Evolutionary conservation across 441 rosid species (phyloP).

Genomic region (California macrophylla): DNA sequence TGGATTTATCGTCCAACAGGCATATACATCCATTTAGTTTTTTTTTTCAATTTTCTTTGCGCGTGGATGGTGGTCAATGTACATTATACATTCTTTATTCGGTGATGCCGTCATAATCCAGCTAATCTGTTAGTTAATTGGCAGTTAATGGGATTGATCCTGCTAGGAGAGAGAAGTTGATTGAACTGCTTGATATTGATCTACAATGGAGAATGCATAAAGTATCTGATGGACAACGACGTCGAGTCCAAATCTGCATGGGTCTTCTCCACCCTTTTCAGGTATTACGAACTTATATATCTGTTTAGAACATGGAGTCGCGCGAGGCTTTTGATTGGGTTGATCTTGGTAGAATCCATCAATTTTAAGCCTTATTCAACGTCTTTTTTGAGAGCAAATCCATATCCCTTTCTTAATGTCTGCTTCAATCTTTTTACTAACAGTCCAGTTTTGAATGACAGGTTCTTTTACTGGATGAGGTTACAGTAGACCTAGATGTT

Average conservation of each 20-base stretch:
- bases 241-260: slow-evolving; percentile 72
- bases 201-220: slow-evolving; percentile 36
- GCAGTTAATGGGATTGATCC: slow-evolving; percentile 72
- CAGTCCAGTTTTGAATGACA: slow-evolving; percentile 16
- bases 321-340: not conserved
- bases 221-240: slow-evolving; percentile 34
- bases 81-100: not conserved
- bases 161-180: slow-evolving; percentile 52
- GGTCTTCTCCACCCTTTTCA: slow-evolving; percentile 68
- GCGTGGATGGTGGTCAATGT: not conserved
- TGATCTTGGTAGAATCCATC: not conserved
- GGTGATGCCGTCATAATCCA: not conserved
- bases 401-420: not conserved
- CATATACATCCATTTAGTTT: not conserved
- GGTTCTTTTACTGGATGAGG: slow-evolving; percentile 64
- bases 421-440: not conserved
- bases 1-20: not conserved
- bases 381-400: not conserved
- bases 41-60: too few species aligned
- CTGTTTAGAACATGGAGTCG: not conserved
- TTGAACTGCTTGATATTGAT: slow-evolving; percentile 66
- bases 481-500: slow-evolving; percentile 65
- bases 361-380: not conserved
- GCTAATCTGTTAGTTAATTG: slow-evolving; percentile 1
- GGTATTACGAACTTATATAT: slow-evolving; percentile 27